phyloP scores from a whole-genome alignment of 179 eudicot genomes.

The Spinacia oleracea region DNA sequence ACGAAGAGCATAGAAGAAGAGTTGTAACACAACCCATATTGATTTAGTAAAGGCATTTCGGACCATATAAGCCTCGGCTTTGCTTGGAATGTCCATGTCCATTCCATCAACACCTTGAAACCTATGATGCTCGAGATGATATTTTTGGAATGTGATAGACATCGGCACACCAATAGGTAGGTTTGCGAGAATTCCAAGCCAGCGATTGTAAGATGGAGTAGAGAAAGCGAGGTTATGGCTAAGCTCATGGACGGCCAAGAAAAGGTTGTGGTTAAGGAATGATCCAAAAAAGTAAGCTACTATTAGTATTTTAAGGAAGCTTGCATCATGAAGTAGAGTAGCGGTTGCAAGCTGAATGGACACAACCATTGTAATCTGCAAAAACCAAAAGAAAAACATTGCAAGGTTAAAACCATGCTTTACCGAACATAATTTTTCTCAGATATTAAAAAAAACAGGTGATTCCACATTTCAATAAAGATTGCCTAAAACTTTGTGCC shows the following conservation, averaged over 20 bases:
- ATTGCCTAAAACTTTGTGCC: no score
- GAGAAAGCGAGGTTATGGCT: conserved; percentile 98
- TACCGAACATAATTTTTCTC: neutral
- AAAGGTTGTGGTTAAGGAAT: conserved; percentile 93
- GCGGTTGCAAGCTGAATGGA: conserved; percentile 80
- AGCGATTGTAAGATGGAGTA: conserved; percentile 78
- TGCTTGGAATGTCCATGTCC: conserved; percentile 89
- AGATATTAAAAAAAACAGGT: neutral
- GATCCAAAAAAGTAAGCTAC: conserved; percentile 86
- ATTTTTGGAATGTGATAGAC: conserved; percentile 97
- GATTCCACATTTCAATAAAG: neutral
- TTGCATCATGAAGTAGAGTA: conserved; percentile 54
- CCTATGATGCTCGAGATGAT: conserved; percentile 92
- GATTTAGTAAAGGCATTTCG: conserved; percentile 61
- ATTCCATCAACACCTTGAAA: conserved; percentile 88
- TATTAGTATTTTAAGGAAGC: conserved; percentile 54
- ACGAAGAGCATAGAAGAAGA: conserved; percentile 88
- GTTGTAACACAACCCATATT: conserved; percentile 80
- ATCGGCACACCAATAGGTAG: conserved; percentile 95
- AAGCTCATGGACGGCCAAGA: conserved; percentile 93
- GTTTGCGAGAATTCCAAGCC: conserved; percentile 94
- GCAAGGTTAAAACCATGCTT: neutral
- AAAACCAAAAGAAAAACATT: neutral
- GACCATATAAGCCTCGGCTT: conserved; percentile 64
- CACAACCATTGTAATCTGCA: conserved; percentile 77